phyloP scores from a whole-genome alignment of 73 alveolate genomes.

The Diophrys sp. region DNA sequence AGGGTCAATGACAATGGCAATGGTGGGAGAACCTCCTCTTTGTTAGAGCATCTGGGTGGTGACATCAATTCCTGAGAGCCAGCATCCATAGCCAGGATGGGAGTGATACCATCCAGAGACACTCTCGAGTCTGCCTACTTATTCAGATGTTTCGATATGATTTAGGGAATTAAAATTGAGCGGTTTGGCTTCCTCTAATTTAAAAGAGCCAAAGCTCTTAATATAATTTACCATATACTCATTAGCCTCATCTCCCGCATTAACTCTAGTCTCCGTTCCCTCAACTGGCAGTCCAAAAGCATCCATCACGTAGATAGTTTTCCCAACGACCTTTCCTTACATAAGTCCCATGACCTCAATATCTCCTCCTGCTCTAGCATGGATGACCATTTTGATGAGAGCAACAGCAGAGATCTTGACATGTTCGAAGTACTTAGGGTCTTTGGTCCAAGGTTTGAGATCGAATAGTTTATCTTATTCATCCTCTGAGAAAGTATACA shows the following conservation, averaged over 20 bases:
- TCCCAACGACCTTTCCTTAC: conserved; percentile 91
- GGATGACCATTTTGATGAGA: conserved; percentile 92
- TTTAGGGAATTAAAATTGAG: too few relatives aligned
- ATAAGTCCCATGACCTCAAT: conserved; percentile 96
- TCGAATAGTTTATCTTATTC: conserved; percentile 46
- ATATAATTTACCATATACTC: conserved; percentile 70
- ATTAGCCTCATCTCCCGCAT: conserved; percentile 90
- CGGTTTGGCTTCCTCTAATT: too few relatives aligned
- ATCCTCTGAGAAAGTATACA: conserved; percentile 34
- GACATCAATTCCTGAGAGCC: conserved; percentile 98
- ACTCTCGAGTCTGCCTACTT: conserved; percentile 81
- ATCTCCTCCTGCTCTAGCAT: conserved; percentile 90
- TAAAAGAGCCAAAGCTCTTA: too few relatives aligned
- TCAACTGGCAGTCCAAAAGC: conserved; percentile 95
- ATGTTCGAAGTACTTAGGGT: conserved; percentile 73
- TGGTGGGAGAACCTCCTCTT: conserved; percentile 87
- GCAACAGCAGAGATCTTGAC: conserved; percentile 86
- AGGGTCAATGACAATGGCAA: conserved; percentile 96
- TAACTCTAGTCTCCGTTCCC: conserved; percentile 91
- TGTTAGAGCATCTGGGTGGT: conserved; percentile 84
- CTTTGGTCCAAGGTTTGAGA: conserved; percentile 52
- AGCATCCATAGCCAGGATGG: conserved; percentile 99
- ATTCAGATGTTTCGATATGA: conserved; percentile 70
- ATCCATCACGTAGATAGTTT: conserved; percentile 88
- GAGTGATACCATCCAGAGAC: conserved; percentile 98